Conservation (phyloP, 768 basidiomycete species). For the Chalciporus pseudorubinellus region DNA sequence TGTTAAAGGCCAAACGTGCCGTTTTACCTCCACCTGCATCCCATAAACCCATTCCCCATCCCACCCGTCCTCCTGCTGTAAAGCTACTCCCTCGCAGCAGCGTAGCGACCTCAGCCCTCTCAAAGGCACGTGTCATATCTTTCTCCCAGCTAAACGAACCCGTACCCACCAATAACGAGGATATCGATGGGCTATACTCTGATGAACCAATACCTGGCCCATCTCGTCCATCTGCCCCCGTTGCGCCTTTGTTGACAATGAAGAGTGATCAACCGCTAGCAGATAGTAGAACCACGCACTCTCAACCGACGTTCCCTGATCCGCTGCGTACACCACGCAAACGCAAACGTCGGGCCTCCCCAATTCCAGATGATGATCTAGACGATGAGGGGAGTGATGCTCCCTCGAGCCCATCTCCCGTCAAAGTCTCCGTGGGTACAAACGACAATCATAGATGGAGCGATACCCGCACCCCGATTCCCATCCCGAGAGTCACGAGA, state of each 20-base stretch:
- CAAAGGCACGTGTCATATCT: slow-evolving; percentile 21
- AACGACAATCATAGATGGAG: slow-evolving; percentile 1
- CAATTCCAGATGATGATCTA: neutral
- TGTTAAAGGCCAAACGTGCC: slow-evolving; percentile 43
- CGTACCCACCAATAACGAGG: slow-evolving; percentile 31
- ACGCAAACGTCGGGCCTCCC: slow-evolving; percentile 19
- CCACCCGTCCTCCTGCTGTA: slow-evolving; percentile 9
- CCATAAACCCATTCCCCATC: neutral
- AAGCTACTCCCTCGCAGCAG: slow-evolving; percentile 22
- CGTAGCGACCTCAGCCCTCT: slow-evolving; percentile 13
- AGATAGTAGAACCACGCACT: slow-evolving; percentile 4
- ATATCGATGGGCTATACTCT: slow-evolving; percentile 35
- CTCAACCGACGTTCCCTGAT: slow-evolving; percentile 19
- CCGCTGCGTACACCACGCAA: slow-evolving; percentile 34
- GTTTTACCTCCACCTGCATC: slow-evolving; percentile 6
- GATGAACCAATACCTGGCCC: slow-evolving; percentile 31
- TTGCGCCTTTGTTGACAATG: slow-evolving; percentile 26
- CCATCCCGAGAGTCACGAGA: neutral
- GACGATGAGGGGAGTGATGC: slow-evolving; percentile 9
- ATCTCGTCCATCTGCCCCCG: slow-evolving; percentile 15
- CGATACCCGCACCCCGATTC: neutral
- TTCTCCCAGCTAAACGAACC: slow-evolving; percentile 36
- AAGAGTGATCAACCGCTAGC: slow-evolving; percentile 14
- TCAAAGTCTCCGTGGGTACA: slow-evolving; percentile 23
- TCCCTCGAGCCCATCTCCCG: slow-evolving; percentile 32